These are phyloP conservation scores for Myriosclerotinia duriaeana DNA, from an alignment of 2,329 filamentous ascomycete genomes.

Conservation along the genomic window DNA sequence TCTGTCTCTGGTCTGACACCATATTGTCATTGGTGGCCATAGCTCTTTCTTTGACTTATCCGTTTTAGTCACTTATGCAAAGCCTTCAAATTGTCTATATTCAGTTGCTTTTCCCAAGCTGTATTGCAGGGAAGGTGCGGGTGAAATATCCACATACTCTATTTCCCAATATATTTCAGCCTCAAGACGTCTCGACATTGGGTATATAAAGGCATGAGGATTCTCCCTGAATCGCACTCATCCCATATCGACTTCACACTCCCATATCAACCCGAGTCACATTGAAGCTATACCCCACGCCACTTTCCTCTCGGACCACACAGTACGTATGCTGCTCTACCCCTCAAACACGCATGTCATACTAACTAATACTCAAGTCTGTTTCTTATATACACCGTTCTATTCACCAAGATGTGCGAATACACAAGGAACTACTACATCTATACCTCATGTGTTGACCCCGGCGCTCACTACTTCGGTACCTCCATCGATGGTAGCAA, in stretches of 20 bases:
- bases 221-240: neutral
- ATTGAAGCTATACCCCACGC: slow-evolving; percentile 3
- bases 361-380: slow-evolving; percentile 1
- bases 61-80: slow-evolving; percentile 32
- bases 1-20: slow-evolving; percentile 20
- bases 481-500: slow-evolving; percentile 66
- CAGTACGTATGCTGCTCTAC: neutral
- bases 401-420: slow-evolving; percentile 48
- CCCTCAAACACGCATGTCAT: neutral
- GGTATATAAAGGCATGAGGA: slow-evolving; percentile 23
- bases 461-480: slow-evolving; percentile 68
- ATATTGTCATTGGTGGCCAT: slow-evolving; percentile 30
- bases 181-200: slow-evolving; percentile 5
- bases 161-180: slow-evolving; percentile 20
- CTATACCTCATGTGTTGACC: slow-evolving; percentile 68
- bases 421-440: slow-evolving; percentile 78
- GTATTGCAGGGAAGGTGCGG: slow-evolving; percentile 18
- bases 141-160: slow-evolving; percentile 8
- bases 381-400: neutral
- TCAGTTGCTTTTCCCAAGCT: slow-evolving; percentile 30
- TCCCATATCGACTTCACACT: slow-evolving; percentile 4
- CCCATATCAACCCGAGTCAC: neutral
- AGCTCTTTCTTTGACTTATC: slow-evolving; percentile 29
- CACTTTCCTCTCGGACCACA: neutral
- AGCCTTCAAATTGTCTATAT: slow-evolving; percentile 1